These are phyloP conservation scores for Cicer yamashitae DNA, from an alignment of 306 rosid species.

Conservation along the genomic window DNA sequence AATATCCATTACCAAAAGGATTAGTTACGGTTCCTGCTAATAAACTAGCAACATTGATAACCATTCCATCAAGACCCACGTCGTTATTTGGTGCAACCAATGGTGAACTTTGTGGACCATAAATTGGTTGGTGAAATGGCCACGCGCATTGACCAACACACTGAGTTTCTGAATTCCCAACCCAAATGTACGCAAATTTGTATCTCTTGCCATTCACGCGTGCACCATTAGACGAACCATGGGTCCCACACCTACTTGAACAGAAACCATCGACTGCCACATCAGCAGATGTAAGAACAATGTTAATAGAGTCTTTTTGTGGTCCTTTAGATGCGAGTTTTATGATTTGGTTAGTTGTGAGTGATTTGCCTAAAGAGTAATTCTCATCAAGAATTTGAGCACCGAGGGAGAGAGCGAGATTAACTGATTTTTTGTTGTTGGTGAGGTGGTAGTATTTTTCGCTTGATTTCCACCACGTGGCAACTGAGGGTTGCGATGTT, in stretches of 20 bases:
- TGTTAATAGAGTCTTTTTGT: slow-evolving; percentile 53
- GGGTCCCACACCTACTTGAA: slow-evolving; percentile 62
- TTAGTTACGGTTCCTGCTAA: slow-evolving; percentile 68
- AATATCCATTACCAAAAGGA: slow-evolving; percentile 71
- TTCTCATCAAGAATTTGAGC: slow-evolving; percentile 51
- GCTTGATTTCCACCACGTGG: slow-evolving; percentile 55
- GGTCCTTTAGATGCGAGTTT: slow-evolving; percentile 55
- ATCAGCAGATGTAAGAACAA: slow-evolving; percentile 60
- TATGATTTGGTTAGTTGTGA: slow-evolving; percentile 48
- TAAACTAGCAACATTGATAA: slow-evolving; percentile 69
- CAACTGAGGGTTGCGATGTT: slow-evolving; percentile 54
- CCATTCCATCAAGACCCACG: slow-evolving; percentile 72
- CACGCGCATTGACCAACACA: slow-evolving; percentile 72
- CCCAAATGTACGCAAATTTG: slow-evolving; percentile 71
- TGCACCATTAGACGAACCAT: slow-evolving; percentile 49
- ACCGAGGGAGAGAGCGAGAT: slow-evolving; percentile 46
- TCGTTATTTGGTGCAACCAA: slow-evolving; percentile 69
- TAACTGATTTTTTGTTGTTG: slow-evolving; percentile 31
- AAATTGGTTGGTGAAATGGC: slow-evolving; percentile 70
- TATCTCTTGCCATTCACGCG: slow-evolving; percentile 40
- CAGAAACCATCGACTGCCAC: slow-evolving; percentile 64
- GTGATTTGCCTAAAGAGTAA: slow-evolving; percentile 60
- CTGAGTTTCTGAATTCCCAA: slow-evolving; percentile 69
- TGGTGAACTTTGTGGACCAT: slow-evolving; percentile 66
- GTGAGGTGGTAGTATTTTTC: slow-evolving; percentile 52